These are phyloP conservation scores for Hylodesmum podocarpum DNA, from an alignment of 306 rosid genomes.

Conservation along the genomic window DNA sequence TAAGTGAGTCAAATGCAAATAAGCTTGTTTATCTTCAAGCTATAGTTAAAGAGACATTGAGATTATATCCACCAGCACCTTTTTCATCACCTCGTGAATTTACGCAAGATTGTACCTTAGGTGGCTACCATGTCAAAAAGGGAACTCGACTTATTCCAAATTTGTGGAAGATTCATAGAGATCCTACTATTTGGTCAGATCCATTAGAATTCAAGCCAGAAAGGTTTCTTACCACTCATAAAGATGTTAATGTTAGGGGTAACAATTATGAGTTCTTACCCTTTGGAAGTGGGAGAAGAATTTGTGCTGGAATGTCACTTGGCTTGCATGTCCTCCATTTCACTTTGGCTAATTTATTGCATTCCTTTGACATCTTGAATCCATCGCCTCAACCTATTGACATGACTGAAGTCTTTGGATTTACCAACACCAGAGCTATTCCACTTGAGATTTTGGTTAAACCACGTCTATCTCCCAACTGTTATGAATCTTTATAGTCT, in stretches of 20 bases:
- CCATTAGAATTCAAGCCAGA: constrained; percentile 33
- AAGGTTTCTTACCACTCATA: constrained; percentile 30
- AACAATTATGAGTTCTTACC: constrained; percentile 29
- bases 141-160: constrained; percentile 32
- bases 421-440: constrained; percentile 24
- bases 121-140: constrained; percentile 18
- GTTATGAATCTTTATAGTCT: background rate
- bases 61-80: constrained; percentile 34
- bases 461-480: constrained; percentile 17
- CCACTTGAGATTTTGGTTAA: constrained; percentile 32
- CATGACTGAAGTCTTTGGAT: background rate
- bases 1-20: background rate
- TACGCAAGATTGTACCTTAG: constrained; percentile 21
- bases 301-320: constrained; percentile 34
- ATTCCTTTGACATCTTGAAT: constrained; percentile 29
- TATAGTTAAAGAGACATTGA: constrained; percentile 29
- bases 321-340: constrained; percentile 17
- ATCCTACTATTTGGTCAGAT: constrained; percentile 29
- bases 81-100: constrained; percentile 28
- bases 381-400: constrained; percentile 18
- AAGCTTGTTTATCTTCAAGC: constrained; percentile 35
- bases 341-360: constrained; percentile 27
- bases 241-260: constrained; percentile 26
- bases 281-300: constrained; percentile 37
- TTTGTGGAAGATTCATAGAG: constrained; percentile 33